Conservation (phyloP, 2,329 filamentous ascomycete genomes). For the Cladophialophora exuberans region DNA sequence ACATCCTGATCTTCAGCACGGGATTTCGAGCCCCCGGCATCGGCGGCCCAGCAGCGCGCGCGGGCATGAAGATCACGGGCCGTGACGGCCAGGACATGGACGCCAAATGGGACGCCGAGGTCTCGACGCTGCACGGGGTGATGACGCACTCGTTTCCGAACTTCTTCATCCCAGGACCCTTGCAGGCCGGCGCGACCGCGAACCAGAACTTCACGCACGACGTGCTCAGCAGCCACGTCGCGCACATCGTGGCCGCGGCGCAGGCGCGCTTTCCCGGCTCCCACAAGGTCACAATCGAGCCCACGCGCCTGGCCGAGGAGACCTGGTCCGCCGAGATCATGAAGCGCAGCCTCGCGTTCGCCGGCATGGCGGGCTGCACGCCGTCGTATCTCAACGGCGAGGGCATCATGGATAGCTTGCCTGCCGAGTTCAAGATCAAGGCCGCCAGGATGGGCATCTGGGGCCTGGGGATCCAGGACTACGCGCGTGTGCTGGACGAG, state of each 20-base stretch:
- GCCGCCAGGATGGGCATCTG: slow-evolving; percentile 37
- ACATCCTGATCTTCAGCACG: slow-evolving; percentile 53
- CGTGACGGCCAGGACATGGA: slow-evolving; percentile 49
- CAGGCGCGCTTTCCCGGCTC: slow-evolving; percentile 31
- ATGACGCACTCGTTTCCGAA: slow-evolving; percentile 58
- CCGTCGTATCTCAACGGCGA: slow-evolving; percentile 58
- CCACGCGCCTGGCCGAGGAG: slow-evolving; percentile 51
- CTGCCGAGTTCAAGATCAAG: slow-evolving; percentile 39
- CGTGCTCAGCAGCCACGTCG: slow-evolving; percentile 46
- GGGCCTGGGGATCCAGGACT: slow-evolving; percentile 41
- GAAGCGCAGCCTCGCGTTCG: slow-evolving; percentile 45
- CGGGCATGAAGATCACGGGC: slow-evolving; percentile 48
- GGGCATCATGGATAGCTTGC: slow-evolving; percentile 37
- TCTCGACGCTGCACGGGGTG: slow-evolving; percentile 58
- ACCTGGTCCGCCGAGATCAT: slow-evolving; percentile 50
- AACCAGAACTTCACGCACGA: slow-evolving; percentile 48
- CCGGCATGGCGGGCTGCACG: slow-evolving; percentile 54
- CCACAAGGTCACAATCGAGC: slow-evolving; percentile 45
- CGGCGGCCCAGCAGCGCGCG: slow-evolving; percentile 38
- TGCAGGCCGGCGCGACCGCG: slow-evolving; percentile 46
- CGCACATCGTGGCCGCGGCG: slow-evolving; percentile 48
- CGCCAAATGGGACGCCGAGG: slow-evolving; percentile 51
- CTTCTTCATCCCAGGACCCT: slow-evolving; percentile 52
- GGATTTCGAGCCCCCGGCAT: slow-evolving; percentile 40
- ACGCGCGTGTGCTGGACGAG: slow-evolving; percentile 29